Evolutionary conservation across 352 stramenopile genomes (phyloP), one percentile per base, ranked within the genome.

Genomic region (Phytophthora tubulina): DNA sequence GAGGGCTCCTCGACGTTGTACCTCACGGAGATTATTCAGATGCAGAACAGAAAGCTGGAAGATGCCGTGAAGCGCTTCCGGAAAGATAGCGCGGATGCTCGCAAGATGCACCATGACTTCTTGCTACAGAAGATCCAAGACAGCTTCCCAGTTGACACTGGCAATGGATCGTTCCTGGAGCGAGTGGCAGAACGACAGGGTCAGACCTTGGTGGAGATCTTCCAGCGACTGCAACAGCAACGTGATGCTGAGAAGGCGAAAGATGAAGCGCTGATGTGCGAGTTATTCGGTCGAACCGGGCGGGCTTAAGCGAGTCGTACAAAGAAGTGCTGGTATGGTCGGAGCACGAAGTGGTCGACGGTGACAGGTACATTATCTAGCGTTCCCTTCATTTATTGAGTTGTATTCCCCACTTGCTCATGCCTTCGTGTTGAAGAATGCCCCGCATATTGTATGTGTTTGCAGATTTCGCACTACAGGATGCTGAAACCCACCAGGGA

Each of bases 371-470:
- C 35, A 51, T 32, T n/a, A 32, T 53, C 14, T 35, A 55, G 41
- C 46, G 53, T 49, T 56, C 21, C 42, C 42, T 63, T 53, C 38
- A 46, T 63, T 60, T 66, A 49, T 50, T 76, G 30, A 69, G 27
- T 8, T 63, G 30, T 64, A 33, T 45, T 46, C 14, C 6, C 4
- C 44, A 6, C 17, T 51, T 51, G 42, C 59, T 66, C 39, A 64
- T 50, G 14, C 9, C 57, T 78, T 71, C 53, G 55, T 53, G 68
- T 80, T 82, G 49, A 89, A 82, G 21, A 89, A 51, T 15, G 75
- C 81, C 14, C 73, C 81, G 32, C 79, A 85, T 35, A 71, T 86
- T 53, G 81, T 89, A 42, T 85, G 74, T 41, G 69, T 74, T 65
- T 89, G 79, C 3, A 89, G 30, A 7, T 58, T 67, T 27, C 15